Evolutionary conservation across 176 grass and related monocot genomes (phyloP), one percentile per base, ranked within the genome.

Genomic region (Chrysopogon serrulatus): DNA sequence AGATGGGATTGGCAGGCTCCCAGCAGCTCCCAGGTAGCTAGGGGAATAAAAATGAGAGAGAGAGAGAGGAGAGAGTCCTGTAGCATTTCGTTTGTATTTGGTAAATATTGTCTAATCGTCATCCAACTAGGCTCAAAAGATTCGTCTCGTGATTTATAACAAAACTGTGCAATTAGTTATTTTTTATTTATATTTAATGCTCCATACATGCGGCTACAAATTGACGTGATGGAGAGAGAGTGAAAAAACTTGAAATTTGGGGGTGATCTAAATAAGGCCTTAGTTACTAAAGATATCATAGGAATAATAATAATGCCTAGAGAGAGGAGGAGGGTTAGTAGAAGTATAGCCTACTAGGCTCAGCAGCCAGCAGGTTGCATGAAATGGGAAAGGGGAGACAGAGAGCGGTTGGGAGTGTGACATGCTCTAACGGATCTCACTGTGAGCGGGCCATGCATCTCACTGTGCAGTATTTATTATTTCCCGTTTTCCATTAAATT

Each of bases 351-450:
- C n/a, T n/a, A n/a, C n/a, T 37, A 67, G 17, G 36, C 2, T 78
- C 0, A 40, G 49, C 49, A 53, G n/a, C n/a, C n/a, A 39, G 37
- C 45, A 48, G n/a, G 54, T 73, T 73, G 77, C 23, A 67, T 74
- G 57, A 84, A 79, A 74, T 45, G 68, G 81, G 68, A 79, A 84
- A 67, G 75, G 12, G 67, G 57, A 57, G 75, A 84, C 59, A 88
- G 35, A 36, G 56, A 59, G 36, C 34, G 17, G 45, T 74, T 88
- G 87, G 81, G 45, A 73, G 57, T 45, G 35, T 79, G 81, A 84
- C 81, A 73, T 43, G 75, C 67, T 41, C 54, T 88, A 88, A 88
- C 75, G 68, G 87, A 79, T 87, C 71, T 82, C 28, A 68, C 71
- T 61, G 62, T 76, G 47, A 34, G 31, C 3, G 11, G 9, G 28